Evolutionary conservation across 768 basidiomycete genomes (phyloP), one percentile per base, ranked within the genome.

Genomic region (Sutorius australiensis): DNA sequence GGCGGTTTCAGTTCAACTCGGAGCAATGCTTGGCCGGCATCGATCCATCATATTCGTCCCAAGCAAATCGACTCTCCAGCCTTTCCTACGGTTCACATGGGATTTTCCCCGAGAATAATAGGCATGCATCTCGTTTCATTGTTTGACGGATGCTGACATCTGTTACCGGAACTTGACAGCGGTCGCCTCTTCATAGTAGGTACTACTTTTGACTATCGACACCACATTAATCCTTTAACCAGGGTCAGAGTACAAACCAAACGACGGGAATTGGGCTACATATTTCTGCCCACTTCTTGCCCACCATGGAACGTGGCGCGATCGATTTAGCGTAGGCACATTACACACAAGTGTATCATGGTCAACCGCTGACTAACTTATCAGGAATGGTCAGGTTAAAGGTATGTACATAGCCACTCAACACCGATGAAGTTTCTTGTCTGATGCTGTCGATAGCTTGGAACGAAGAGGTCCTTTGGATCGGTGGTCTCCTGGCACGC

Each of bases 231-330:
- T 17, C 11, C 28, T 13, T 7, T 45, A 19, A 45, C 6, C 17
- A 90, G 88, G 92, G 92, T 14, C 92, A 95, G 69, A 82, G 91
- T 16, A 95, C 92, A 3, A 84, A 78, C 6, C 95, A 98, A 69
- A 95, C 92, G 2, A 95, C 95, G 0, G 95, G 95, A 16, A 71
- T 83, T 12, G 45, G 75, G 2, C 73, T 77, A 0, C 81, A 86
- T 49, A 70, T 88, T 51, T 76, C 92, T 3, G 84, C 88, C 9
- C 78, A 93, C 6, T 97, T 97, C 66, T 93, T 98, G 46, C 91
- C 93, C 7, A 98, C 95, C 0, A 92, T 98, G 6, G 95, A 98
- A 69, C 81, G 95, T 59, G 93, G 97, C 68, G 86, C 88, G 0
- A 86, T 95, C 50, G 94, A 92, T 70, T 73, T 95, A 32, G 84